Percentiles rank a stretch among this genome's conserved stretches.
Conservation (phyloP, 176 grass and related monocot genomes). For the Guadua angustifolia region DNA sequence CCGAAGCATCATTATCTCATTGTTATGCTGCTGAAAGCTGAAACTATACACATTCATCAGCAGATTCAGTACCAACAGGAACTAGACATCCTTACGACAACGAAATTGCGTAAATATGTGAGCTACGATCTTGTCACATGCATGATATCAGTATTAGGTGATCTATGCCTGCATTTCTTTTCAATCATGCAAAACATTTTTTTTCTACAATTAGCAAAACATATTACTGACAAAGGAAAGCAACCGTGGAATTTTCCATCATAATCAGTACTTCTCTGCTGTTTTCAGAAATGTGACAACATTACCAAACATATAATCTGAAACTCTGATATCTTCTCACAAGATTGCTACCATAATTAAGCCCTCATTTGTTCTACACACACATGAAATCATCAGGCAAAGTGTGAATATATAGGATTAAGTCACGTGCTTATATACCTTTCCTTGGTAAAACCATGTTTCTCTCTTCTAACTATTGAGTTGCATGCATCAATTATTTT, state of each 20-base stretch:
- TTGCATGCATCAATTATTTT: no score
- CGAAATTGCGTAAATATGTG: conserved; percentile 15
- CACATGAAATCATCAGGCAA: conserved; percentile 29
- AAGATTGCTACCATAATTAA: conserved; percentile 14
- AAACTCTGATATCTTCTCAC: conserved; percentile 15
- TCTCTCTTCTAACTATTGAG: neutral
- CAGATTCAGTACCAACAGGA: neutral
- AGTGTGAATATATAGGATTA: neutral
- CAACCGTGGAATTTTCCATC: neutral
- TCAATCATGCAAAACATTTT: neutral
- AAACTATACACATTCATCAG: neutral
- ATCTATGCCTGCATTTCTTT: neutral
- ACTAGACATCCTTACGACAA: neutral
- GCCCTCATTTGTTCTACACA: neutral
- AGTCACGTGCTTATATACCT: conserved; percentile 25
- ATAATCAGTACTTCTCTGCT: neutral
- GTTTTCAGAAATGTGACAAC: conserved; percentile 16
- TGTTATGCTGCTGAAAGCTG: neutral
- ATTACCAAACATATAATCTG: neutral
- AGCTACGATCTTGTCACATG: conserved; percentile 35
- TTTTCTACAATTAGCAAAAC: neutral
- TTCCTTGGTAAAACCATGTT: conserved; percentile 27
- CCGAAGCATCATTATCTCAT: neutral
- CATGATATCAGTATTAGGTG: neutral
- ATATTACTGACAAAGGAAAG: neutral